Base-by-base conservation (phyloP, 306 rosid genomes). In the Alnus glutinosa region DNA sequence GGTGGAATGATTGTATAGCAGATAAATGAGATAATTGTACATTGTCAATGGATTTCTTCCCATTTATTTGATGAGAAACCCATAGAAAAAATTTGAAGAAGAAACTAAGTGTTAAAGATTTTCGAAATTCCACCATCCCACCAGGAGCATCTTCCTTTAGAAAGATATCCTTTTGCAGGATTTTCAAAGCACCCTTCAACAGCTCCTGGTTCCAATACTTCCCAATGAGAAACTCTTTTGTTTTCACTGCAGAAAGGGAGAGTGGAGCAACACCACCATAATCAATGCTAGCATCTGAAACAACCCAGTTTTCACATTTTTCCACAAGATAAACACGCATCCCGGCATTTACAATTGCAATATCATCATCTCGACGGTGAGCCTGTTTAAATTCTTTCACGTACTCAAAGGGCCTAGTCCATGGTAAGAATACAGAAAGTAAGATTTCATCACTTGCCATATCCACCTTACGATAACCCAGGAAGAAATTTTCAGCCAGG, bases 341-440 rank as follows among this genome's bases (percentile, higher is more conserved):
- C 48, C 97, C 98, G 37, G 98, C 97, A 83, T 95, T 92, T 82
- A 92, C 98, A 64, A 95, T 87, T 70, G 99, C 98, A 83, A 95
- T 95, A 79, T 95, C 99, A 83, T 95, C 99, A 64, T 95, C 99
- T 85, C 99, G 90, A 80, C 98, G 86, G 71, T 95, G 99, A 77
- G 99, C 92, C 86, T 92, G 99, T 81, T 93, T 95, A 85, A 90
- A 95, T 81, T 93, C 99, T 82, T 89, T 92, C 79, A 95, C 93
- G 81, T 83, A 93, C 88, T 95, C 99, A 36, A 89, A 93, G 78
- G 83, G 75, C 87, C 85, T 89, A 77, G 85, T 92, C 99, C 99
- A 95, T 55, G 99, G 98, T 86, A 95, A 83, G 83, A 92, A 91
- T 76, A 92, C 85, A 51, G 98, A 92, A 37, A 90, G 90, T 85